Base-by-base conservation (phyloP, 257 asterid genomes). In the Gardenia jasminoides region DNA sequence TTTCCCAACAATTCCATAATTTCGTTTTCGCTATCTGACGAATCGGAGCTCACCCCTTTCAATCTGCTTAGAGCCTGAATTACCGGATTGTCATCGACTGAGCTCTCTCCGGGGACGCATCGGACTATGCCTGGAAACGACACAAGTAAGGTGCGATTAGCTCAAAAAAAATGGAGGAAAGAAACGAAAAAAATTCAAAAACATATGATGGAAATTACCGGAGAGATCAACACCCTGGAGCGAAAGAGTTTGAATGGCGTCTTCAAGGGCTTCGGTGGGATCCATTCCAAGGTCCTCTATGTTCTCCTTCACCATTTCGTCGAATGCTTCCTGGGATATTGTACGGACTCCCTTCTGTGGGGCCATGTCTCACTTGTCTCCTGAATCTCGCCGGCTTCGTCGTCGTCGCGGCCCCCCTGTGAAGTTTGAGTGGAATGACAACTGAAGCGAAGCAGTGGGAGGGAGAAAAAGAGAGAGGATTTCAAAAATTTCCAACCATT, bases 151-250 rank as follows among this genome's bases (percentile, higher is more conserved):
- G 30, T 39, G 44, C 16, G 83, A 68, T 76, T 62, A 56, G 75
- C 58, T 68, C 13, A 48, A 16, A 17, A 36, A 17, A 36, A 43
- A 50, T 59, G 8, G 15, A 7, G 50, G 47, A 76, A 3, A 43
- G 0, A 62, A 6, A 61, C 12, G 43, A 69, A 72, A 61, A 36
- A 48, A 15, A 1, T 15, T 13, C 16, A 17, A 50, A 50, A 12
- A 50, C 16, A 50, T 13, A 11, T 13, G n/a, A 54, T 54, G 1
- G 8, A 7, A 19, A 54, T 22, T 64, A 80, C 98, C 97, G 69
- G 96, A 88, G 78, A 93, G 99, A 92, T 93, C 93, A 79, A 93
- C 97, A 86, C 94, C 94, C 88, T 91, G 99, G 74, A 93, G 94
- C 15, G 96, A 86, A 61, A 96, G 97, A 46, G 99, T 93, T 77